Base-by-base conservation (phyloP, 2,329 filamentous ascomycete species). In the Trichoderma hamatum region DNA sequence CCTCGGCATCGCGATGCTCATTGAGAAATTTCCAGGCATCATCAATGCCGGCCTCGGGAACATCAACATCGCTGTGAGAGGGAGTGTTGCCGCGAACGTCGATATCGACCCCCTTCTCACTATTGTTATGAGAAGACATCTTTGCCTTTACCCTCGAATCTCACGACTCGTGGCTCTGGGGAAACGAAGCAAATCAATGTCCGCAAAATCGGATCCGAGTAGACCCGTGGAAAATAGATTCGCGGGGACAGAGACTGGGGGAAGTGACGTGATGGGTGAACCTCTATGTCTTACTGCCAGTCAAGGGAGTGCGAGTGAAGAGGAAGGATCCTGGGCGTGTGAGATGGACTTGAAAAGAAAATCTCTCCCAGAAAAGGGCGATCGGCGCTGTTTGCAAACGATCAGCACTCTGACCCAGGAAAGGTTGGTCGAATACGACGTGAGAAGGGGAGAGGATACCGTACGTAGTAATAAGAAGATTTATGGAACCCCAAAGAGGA, bases 21-120 rank as follows among this genome's bases (percentile, higher is more conserved):
- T 82, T 75, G 68, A 84, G 80, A 64, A 80, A 84, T 32, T 78
- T 78, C 82, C 83, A 85, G 6, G 84, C 84, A 28, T 75, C 74
- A 70, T 86, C 84, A 16, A 85, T 78, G 56, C 56, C 55, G 11
- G 51, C 65, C 43, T 64, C 54, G 1, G 70, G 54, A 24, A 59
- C 70, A 36, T 67, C 71, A 19, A 71, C 73, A 69, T 72, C 72
- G 51, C 74, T 75, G 5, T 72, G 70, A n/a, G 73, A 69, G 5
- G 73, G 72, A 43, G 70, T 73, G 26, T 71, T 69, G 9, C 66
- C 61, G 52, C 68, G 72, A 43, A 72, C 62, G 30, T 70, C 63
- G 61, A 73, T 68, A 26, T 73, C 70, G 7, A 62, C 69, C 10
- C 67, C 58, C 70, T 77, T 78, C 55, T 76, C 75, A 49, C 68